Conservation (phyloP, 331 rosid species). For the Acacia concinna region DNA sequence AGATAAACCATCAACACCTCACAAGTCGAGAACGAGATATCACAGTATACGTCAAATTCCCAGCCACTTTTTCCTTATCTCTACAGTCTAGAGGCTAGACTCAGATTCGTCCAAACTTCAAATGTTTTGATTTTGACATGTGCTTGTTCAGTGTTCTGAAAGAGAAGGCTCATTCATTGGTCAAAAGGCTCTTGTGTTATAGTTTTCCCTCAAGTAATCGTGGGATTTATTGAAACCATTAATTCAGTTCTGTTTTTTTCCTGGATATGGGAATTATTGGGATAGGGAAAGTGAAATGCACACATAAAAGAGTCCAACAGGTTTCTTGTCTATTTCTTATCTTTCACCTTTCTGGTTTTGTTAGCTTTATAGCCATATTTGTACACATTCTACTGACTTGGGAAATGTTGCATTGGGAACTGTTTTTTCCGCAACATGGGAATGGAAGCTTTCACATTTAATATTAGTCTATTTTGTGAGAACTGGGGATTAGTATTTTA, state of each 20-base stretch:
- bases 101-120: slow-evolving; percentile 48
- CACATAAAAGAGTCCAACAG: slow-evolving; percentile 74
- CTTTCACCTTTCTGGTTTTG: slow-evolving; percentile 28
- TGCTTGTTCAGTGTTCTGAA: slow-evolving; percentile 4
- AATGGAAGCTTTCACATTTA: slow-evolving; percentile 41
- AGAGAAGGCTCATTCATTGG: slow-evolving; percentile 42
- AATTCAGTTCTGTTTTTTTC: slow-evolving; percentile 41
- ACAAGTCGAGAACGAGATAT: slow-evolving; percentile 24
- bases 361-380: slow-evolving; percentile 17
- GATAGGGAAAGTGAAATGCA: slow-evolving; percentile 38
- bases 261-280: slow-evolving; percentile 63
- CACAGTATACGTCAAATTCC: not conserved
- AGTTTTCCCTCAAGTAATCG: slow-evolving; percentile 29
- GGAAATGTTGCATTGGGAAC: slow-evolving; percentile 21
- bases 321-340: slow-evolving; percentile 36
- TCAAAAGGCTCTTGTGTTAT: slow-evolving; percentile 43
- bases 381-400: slow-evolving; percentile 17
- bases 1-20: slow-evolving; percentile 73
- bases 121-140: slow-evolving; percentile 53
- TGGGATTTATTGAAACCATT: slow-evolving; percentile 42
- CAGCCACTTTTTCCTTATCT: not conserved
- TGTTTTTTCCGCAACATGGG: slow-evolving; percentile 26
- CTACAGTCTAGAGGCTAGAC: slow-evolving; percentile 37
- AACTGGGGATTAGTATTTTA: slow-evolving; percentile 17
- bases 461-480: slow-evolving; percentile 12